Evolutionary conservation across 352 stramenopile genomes (phyloP), one percentile per base, ranked within the genome.

Genomic region (Phytophthora idaei): DNA sequence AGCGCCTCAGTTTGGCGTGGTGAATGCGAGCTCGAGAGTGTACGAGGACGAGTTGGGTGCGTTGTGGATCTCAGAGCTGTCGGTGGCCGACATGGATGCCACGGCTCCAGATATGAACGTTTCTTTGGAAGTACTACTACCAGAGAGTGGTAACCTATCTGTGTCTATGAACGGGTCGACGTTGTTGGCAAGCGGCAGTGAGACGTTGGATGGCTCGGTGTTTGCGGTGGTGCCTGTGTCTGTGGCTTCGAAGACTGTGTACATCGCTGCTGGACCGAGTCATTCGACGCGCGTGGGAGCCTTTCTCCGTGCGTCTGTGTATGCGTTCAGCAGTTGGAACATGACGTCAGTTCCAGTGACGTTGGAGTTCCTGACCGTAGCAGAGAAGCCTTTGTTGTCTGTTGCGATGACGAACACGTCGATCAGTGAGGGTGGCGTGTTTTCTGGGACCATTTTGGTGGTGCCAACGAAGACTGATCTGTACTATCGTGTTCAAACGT

Each of bases 261-360:
- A 51, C 28, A 37, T 74, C 25, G 31, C 36, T 12, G 66, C 66
- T 28, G 41, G 54, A 15, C 3, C 31, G 42, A 57, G 31, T 0
- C 60, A 65, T 37, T 66, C 15, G 21, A 39, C 10, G 5, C n/a
- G 14, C 2, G 51, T 51, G n/a, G 12, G 37, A 39, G 68, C 45
- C 7, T 42, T 69, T 1, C 45, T 76, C 21, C 68, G 68, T 8
- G 68, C 68, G 4, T 64, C 68, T 47, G 53, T 66, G 25, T 62
- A 58, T 44, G 62, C 68, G 15, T 76, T 76, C 37, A 76, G 55
- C 42, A 76, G 62, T 17, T 65, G 44, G 51, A 71, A 72, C 28
- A 21, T 25, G 44, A 69, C 57, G n/a, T 21, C 56, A 6, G 34
- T 72, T 12, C 32, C 56, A 2, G 53, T 69, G 46, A 62, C 39